Base-by-base conservation (phyloP, 495 filamentous ascomycete species). In the Neurospora discreta region DNA sequence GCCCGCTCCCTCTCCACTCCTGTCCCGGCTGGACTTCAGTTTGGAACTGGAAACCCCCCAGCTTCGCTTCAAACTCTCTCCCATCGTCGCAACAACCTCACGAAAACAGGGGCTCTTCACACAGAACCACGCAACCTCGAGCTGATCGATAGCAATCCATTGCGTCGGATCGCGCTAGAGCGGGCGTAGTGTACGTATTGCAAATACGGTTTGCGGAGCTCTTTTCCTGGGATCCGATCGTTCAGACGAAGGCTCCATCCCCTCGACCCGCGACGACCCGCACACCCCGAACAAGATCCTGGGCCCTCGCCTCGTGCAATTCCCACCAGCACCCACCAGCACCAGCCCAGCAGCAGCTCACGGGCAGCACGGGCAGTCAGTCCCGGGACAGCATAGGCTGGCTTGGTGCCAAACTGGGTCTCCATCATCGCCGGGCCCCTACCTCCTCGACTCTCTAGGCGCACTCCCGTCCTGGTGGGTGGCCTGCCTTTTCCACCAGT, bases 131-230 rank as follows among this genome's bases (percentile, higher is more conserved):
- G 68, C 69, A 71, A 68, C 73, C 69, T 70, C 52, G 42, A 40
- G 52, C 71, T 71, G 60, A 69, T 67, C 71, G 72, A 67, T 52
- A 73, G 70, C 71, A 69, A 72, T 69, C 71, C 73, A 68, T 69
- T 74, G 73, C 65, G 70, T 74, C 70, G 74, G 74, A 69, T 72
- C 74, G 40, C 74, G 74, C 74, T 74, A 74, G 69, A 70, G 68
- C 33, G 52, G 52, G 26, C 26, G 52, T 65, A 65, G 26, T 15
- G 52, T 65, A 65, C 52, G 52, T 65, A 65, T 65, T 65, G 52
- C 52, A 65, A 65, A 65, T 65, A 65, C 52, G 52, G 52, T 65
- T 65, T 65, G 52, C 52, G 52, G 52, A 65, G 26, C 52, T 65
- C 52, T 26, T 65, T 65, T 65, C 26, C 52, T 65, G 52, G 52